Base-by-base conservation (phyloP, 2,329 filamentous ascomycete species). In the Calonectria naviculata region DNA sequence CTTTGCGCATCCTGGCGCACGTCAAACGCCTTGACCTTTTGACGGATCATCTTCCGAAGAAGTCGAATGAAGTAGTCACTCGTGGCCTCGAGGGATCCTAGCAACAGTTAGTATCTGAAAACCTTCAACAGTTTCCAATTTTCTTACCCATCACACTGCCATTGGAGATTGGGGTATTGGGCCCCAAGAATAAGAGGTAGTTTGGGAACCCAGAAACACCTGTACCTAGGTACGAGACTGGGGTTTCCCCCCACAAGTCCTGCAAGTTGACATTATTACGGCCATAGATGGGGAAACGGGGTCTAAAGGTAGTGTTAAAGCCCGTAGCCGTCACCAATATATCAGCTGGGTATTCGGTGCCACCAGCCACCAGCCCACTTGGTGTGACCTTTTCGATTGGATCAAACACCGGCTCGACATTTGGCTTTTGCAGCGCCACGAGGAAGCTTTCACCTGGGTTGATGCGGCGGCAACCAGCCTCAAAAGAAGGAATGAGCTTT, bases 371-470 rank as follows among this genome's bases (percentile, higher is more conserved):
- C 61, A 65, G 78, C 41, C 80, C 81, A 0, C 70, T 75, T n/a
- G 76, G 66, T 1, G 76, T 81, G 34, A 83, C 67, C n/a, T 64
- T 69, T 6, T 73, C 66, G 4, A 81, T 78, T 1, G 65, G 34
- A 4, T 76, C 74, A 46, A 82, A 84, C 5, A 84, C 76, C 8
- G 82, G 81, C 46, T 82, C 72, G 24, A 85, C 84, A 61, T 87
- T 86, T 0, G 81, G 74, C 69, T 84, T 81, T 38, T 80, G 80
- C 5, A 86, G 75, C 1, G 84, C 76, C 47, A 85, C 80, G 0
- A 87, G 80, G 70, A 85, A 87, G 19, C 80, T 81, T 8, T 83
- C 80, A 6, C 84, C 85, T 0, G 85, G 85, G 21, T 75, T 79
- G 26, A 78, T 75, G 2, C 77, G 74, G 7, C 77, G 73, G 49